Percentiles rank a stretch among this genome's conserved stretches.
Evolutionary conservation across 106 monocot species (phyloP).

Genomic region (Apostasia ramifera): DNA sequence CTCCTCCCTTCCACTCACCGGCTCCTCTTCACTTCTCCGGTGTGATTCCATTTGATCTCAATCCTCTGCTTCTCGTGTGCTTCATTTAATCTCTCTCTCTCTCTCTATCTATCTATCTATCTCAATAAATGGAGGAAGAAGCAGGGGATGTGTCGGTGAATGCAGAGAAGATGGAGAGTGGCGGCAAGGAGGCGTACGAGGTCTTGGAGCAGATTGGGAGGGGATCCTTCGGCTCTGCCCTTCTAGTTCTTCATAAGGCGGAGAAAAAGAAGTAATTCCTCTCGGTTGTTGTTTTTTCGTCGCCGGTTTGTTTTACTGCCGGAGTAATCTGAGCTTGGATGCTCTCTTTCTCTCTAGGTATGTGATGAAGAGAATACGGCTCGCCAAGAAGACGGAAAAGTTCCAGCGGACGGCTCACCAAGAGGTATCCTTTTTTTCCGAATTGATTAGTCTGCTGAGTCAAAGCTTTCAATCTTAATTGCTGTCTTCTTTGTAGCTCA

Average conservation of each 20-base stretch:
- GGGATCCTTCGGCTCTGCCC: constrained; percentile 48
- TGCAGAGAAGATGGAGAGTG: constrained; percentile 7
- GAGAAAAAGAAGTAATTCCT: constrained; percentile 44
- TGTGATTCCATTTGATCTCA: neutral
- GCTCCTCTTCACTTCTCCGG: constrained; percentile 2
- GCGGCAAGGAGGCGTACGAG: constrained; percentile 33
- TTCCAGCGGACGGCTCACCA: constrained; percentile 64
- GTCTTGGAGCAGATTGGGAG: constrained; percentile 57
- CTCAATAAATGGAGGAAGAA: neutral
- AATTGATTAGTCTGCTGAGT: too few relatives aligned
- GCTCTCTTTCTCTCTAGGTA: constrained; percentile 17
- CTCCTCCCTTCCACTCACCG: neutral
- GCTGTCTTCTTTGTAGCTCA: too few relatives aligned
- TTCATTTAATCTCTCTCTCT: neutral
- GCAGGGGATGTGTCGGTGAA: neutral
- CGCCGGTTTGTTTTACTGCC: too few relatives aligned
- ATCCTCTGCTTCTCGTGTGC: too few relatives aligned
- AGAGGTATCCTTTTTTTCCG: constrained; percentile 24
- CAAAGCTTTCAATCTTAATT: too few relatives aligned
- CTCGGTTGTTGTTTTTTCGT: too few relatives aligned
- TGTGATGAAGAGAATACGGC: constrained; percentile 59
- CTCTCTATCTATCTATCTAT: neutral
- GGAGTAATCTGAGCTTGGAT: neutral
- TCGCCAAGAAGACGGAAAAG: constrained; percentile 55
- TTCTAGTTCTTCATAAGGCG: constrained; percentile 42